phyloP scores from a whole-genome alignment of 2,329 filamentous ascomycete genomes.

The Metarhizium humberi region DNA sequence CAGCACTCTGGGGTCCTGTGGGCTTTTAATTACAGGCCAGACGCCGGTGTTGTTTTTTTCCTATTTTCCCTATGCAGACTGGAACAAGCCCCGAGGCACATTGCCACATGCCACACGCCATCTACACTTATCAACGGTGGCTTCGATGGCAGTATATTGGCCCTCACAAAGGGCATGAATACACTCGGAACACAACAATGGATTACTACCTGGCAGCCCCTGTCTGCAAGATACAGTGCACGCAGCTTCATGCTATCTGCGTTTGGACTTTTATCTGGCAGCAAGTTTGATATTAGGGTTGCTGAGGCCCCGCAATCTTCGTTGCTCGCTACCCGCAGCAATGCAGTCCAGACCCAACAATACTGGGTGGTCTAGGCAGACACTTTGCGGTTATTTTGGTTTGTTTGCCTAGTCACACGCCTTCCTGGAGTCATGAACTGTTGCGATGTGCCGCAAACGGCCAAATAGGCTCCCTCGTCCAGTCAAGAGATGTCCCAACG shows the following conservation, averaged over 20 bases:
- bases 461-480: neutral
- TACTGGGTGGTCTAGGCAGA: neutral
- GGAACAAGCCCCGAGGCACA: slow-evolving; percentile 1
- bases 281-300: neutral
- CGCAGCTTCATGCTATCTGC: neutral
- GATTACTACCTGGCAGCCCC: neutral
- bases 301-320: slow-evolving; percentile 4
- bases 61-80: neutral
- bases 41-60: slow-evolving; percentile 9
- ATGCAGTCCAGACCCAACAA: neutral
- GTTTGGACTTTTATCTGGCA: neutral
- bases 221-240: neutral
- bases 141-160: slow-evolving; percentile 2
- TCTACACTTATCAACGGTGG: slow-evolving; percentile 2
- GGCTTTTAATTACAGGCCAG: slow-evolving; percentile 9
- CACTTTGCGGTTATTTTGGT: slow-evolving; percentile 3
- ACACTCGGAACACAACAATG: slow-evolving; percentile 2
- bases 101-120: neutral
- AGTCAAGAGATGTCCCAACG: slow-evolving; percentile 5
- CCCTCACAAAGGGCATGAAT: slow-evolving; percentile 1
- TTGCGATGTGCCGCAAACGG: slow-evolving; percentile 3
- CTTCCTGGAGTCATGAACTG: neutral
- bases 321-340: neutral
- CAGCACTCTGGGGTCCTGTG: neutral
- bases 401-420: neutral